phyloP scores from a whole-genome alignment of 1,284 basidiomycete species.

The Moniliella sp. region DNA sequence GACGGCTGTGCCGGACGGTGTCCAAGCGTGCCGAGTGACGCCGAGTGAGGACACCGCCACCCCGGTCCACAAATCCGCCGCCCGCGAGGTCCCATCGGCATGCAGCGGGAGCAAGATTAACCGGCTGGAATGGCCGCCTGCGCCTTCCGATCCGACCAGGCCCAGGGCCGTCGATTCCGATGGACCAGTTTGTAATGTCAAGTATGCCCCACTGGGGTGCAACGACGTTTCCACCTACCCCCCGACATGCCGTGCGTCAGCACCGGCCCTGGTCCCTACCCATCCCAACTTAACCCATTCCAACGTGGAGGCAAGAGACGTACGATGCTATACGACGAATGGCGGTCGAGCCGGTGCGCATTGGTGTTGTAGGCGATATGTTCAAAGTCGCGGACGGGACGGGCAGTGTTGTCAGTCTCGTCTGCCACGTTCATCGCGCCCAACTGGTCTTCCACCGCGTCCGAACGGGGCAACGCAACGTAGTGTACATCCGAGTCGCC shows the following conservation, averaged over 20 bases:
- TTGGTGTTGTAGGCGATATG: slow-evolving; percentile 22
- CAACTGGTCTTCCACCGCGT: not conserved
- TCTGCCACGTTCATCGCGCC: not conserved
- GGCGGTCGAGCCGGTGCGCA: slow-evolving; percentile 9
- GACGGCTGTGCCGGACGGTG: slow-evolving; percentile 6
- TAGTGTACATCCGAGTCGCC: slow-evolving; percentile 18
- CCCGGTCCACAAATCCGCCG: slow-evolving; percentile 15
- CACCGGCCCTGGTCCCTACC: too few relatives aligned
- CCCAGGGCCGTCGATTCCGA: too few relatives aligned
- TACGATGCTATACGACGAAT: slow-evolving; percentile 20
- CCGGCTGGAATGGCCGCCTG: too few relatives aligned
- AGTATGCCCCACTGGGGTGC: too few relatives aligned
- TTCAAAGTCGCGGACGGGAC: too few relatives aligned
- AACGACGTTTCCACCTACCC: too few relatives aligned
- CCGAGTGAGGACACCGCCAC: slow-evolving; percentile 10
- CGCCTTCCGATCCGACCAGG: too few relatives aligned
- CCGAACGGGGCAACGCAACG: slow-evolving; percentile 10
- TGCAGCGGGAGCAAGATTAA: slow-evolving; percentile 10
- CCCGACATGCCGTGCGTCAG: too few relatives aligned
- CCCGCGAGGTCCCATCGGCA: slow-evolving; percentile 5
- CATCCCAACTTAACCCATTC: too few relatives aligned
- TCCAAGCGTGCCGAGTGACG: slow-evolving; percentile 18
- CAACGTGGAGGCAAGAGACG: too few relatives aligned
- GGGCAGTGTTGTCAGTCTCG: too few relatives aligned
- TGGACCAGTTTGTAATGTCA: too few relatives aligned